Percentiles rank a stretch among this genome's conserved stretches.
Evolutionary conservation across 805 yeast genomes (phyloP).

Genomic region (Groenewaldozyma salmanticensis): DNA sequence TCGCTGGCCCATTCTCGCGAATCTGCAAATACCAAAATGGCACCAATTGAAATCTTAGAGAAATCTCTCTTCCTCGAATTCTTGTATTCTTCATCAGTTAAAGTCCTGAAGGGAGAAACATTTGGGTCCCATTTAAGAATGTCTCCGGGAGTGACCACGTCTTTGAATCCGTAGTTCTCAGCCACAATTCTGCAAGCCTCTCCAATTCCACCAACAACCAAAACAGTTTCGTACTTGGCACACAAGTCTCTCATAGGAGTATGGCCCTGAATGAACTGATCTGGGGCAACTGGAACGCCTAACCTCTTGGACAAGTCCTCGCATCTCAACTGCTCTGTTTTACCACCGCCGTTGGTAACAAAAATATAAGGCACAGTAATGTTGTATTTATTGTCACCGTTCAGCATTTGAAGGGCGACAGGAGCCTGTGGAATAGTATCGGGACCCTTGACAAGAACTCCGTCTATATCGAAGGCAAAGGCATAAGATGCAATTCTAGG

Average conservation of each 20-base stretch:
- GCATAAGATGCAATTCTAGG: conserved; percentile 35
- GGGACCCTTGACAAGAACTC: conserved; percentile 80
- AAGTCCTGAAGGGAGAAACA: conserved; percentile 72
- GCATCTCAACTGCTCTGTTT: conserved; percentile 66
- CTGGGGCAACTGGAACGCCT: conserved; percentile 51
- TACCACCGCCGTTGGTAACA: conserved; percentile 91
- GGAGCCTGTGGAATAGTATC: conserved; percentile 73
- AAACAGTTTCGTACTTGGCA: conserved; percentile 54
- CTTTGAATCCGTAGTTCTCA: conserved; percentile 69
- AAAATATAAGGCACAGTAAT: conserved; percentile 75
- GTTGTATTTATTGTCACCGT: conserved; percentile 69
- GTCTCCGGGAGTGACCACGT: conserved; percentile 75
- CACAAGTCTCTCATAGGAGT: conserved; percentile 87
- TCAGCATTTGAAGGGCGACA: conserved; percentile 59
- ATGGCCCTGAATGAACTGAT: conserved; percentile 86
- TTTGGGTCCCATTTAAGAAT: conserved; percentile 80
- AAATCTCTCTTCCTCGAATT: conserved; percentile 53
- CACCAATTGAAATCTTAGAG: conserved; percentile 58
- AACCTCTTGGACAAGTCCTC: conserved; percentile 57
- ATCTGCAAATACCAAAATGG: conserved; percentile 83
- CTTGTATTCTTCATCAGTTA: conserved; percentile 59
- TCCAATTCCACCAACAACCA: conserved; percentile 85
- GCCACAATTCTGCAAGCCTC: conserved; percentile 80
- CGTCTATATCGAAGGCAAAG: conserved; percentile 89
- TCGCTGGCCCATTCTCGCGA: conserved; percentile 91